These are phyloP conservation scores for Passiflora organensis DNA, from an alignment of 345 rosid species.

Conservation along the genomic window DNA sequence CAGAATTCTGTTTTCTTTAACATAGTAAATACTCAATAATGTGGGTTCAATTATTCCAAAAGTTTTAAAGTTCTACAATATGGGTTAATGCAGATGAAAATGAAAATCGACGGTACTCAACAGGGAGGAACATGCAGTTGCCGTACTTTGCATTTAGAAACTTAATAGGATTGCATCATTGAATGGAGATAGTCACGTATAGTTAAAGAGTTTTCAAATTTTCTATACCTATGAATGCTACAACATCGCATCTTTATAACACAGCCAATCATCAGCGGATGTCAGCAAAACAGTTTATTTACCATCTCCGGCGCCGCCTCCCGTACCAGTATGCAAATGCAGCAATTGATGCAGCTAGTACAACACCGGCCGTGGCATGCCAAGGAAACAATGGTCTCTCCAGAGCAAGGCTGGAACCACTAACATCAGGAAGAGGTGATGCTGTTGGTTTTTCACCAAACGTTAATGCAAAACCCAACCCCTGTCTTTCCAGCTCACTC, in stretches of 20 bases:
- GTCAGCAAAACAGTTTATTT: slow-evolving; percentile 15
- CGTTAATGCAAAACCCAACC: slow-evolving; percentile 59
- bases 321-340: slow-evolving; percentile 92
- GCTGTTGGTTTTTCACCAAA: slow-evolving; percentile 34
- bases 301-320: slow-evolving; percentile 81
- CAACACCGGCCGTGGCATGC: slow-evolving; percentile 71
- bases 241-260: slow-evolving; percentile 25
- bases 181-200: not conserved
- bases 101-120: too few species aligned
- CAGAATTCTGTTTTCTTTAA: too few species aligned
- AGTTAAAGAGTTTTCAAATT: slow-evolving; percentile 8
- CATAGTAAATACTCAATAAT: too few species aligned
- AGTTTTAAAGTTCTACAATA: too few species aligned
- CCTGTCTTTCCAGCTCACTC: slow-evolving; percentile 53
- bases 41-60: not conserved
- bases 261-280: slow-evolving; percentile 4
- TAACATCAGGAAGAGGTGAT: slow-evolving; percentile 19
- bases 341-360: slow-evolving; percentile 76
- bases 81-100: too few species aligned
- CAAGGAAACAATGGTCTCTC: slow-evolving; percentile 49
- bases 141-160: not conserved
- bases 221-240: slow-evolving; percentile 28
- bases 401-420: slow-evolving; percentile 34
- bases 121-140: not conserved
- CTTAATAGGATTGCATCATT: not conserved